Conservation (phyloP, 257 asterid species). For the Rubia yunnanensis region DNA sequence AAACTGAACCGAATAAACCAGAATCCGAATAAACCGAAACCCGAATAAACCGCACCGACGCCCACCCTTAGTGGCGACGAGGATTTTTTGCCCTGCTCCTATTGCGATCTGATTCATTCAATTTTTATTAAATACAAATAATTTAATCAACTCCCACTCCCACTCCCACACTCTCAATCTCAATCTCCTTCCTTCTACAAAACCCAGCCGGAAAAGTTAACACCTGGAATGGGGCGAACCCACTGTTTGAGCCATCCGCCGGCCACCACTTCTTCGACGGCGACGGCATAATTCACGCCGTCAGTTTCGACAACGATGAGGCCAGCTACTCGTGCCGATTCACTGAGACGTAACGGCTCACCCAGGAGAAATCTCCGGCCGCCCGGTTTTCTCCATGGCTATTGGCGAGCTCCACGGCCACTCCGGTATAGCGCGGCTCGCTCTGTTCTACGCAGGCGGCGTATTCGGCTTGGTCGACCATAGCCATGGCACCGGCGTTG, state of each 20-base stretch:
- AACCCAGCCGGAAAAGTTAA: too few relatives aligned
- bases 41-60: too few relatives aligned
- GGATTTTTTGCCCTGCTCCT: too few relatives aligned
- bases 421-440: conserved; percentile 66
- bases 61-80: too few relatives aligned
- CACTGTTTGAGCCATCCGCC: conserved; percentile 69
- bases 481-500: too few relatives aligned
- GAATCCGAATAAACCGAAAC: too few relatives aligned
- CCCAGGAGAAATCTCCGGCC: conserved; percentile 64
- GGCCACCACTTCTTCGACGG: conserved; percentile 98
- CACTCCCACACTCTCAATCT: too few relatives aligned
- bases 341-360: conserved; percentile 71
- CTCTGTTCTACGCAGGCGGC: conserved; percentile 81
- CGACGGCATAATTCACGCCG: conserved; percentile 94
- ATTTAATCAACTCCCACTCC: too few relatives aligned
- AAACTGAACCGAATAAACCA: too few relatives aligned
- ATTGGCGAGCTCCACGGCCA: conserved; percentile 95
- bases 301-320: conserved; percentile 42
- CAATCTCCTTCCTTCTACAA: too few relatives aligned
- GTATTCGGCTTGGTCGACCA: conserved; percentile 58
- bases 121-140: too few relatives aligned
- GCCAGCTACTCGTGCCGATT: conserved; percentile 80
- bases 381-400: conserved; percentile 88
- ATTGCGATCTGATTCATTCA: too few relatives aligned
- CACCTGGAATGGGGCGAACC: conserved; percentile 98